phyloP scores from a whole-genome alignment of 768 basidiomycete species.

The Cystoderma amianthinum region DNA sequence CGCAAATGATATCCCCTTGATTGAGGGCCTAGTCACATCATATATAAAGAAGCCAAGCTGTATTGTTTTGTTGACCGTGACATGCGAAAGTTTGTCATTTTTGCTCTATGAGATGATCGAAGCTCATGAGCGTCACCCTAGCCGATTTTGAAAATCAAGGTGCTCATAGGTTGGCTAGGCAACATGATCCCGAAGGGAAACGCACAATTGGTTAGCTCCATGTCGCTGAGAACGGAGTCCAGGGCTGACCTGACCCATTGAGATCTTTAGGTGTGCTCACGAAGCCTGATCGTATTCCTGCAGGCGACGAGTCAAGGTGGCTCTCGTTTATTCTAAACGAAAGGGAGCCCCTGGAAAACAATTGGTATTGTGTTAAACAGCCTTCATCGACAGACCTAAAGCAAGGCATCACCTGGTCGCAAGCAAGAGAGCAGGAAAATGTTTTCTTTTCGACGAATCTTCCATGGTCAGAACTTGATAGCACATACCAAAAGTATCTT shows the following conservation, averaged over 20 bases:
- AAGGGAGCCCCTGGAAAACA: slow-evolving; percentile 32
- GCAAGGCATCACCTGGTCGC: slow-evolving; percentile 40
- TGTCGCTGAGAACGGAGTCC: no score
- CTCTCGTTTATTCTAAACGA: slow-evolving; percentile 43
- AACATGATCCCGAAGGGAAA: slow-evolving; percentile 43
- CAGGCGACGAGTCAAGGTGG: slow-evolving; percentile 46
- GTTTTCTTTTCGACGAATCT: slow-evolving; percentile 37
- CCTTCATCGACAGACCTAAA: slow-evolving; percentile 34
- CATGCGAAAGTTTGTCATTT: slow-evolving; percentile 44
- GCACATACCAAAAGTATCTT: slow-evolving; percentile 34
- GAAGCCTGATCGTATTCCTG: slow-evolving; percentile 55
- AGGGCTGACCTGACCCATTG: no score
- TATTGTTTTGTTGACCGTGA: slow-evolving; percentile 40
- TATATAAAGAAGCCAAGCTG: slow-evolving; percentile 53
- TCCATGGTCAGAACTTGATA: slow-evolving; percentile 42
- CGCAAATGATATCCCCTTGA: slow-evolving; percentile 43
- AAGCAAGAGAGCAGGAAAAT: slow-evolving; percentile 45
- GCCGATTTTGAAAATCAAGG: slow-evolving; percentile 66
- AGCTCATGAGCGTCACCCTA: background rate
- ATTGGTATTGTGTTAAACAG: slow-evolving; percentile 48
- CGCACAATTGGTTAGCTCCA: slow-evolving; percentile 52
- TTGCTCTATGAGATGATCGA: background rate
- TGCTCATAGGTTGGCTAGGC: slow-evolving; percentile 48
- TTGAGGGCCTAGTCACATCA: slow-evolving; percentile 38
- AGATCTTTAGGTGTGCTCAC: slow-evolving; percentile 49